A percentile compares a stretch with the other conserved stretches of the same genome.
Conservation (phyloP, 768 basidiomycete species). For the Erythrobasidium yunnanense region DNA sequence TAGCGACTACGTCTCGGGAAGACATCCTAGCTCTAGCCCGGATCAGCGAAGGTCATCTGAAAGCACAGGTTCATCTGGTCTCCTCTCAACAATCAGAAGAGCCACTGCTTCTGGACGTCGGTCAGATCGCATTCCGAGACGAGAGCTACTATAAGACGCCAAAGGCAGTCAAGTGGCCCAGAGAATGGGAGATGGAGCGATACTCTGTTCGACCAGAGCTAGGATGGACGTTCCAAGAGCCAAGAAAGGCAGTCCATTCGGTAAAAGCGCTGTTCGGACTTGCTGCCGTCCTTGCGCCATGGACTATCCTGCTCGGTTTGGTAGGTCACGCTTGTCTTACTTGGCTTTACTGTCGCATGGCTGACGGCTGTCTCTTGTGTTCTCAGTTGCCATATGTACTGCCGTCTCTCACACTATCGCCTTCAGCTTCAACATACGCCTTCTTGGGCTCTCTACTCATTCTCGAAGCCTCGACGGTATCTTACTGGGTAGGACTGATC, state of each 20-base stretch:
- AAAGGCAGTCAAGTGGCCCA: conserved; percentile 10
- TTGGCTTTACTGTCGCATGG: neutral
- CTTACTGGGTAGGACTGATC: conserved; percentile 31
- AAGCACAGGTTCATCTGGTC: conserved; percentile 2
- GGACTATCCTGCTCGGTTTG: conserved; percentile 23
- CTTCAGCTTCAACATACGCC: conserved; percentile 10
- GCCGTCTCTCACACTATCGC: conserved; percentile 2
- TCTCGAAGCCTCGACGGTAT: conserved; percentile 31
- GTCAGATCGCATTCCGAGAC: neutral
- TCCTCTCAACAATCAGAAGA: neutral
- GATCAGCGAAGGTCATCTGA: neutral
- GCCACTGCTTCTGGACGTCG: neutral
- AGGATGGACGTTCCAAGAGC: conserved; percentile 30
- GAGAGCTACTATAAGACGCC: neutral
- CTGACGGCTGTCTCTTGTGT: neutral
- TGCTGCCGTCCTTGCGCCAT: conserved; percentile 29
- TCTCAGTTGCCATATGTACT: neutral
- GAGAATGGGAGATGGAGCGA: conserved; percentile 32
- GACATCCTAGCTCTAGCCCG: conserved; percentile 20
- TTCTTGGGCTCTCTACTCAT: conserved; percentile 30
- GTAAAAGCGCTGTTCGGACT: conserved; percentile 22
- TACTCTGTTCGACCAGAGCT: conserved; percentile 18
- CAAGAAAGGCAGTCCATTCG: conserved; percentile 16
- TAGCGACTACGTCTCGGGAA: neutral
- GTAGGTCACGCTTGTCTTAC: conserved; percentile 11